A percentile compares a stretch with the other conserved stretches of the same genome.
Evolutionary conservation across 768 basidiomycete species (phyloP).

Genomic region (Boletus eberwhitei): DNA sequence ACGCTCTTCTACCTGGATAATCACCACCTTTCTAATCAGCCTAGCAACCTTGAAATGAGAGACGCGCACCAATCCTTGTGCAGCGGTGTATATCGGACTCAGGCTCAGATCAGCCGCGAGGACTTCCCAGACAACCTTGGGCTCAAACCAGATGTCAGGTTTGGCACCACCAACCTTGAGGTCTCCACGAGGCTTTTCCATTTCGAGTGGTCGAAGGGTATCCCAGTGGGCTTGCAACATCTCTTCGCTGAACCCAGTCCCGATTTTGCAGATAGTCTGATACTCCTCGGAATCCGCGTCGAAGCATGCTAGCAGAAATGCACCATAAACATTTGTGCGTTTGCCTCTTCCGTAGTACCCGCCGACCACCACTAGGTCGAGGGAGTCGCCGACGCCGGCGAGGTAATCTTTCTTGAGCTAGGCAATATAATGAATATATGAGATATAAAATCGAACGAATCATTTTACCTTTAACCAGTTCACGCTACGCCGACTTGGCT

Average conservation of each 20-base stretch:
- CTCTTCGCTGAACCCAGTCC: constrained; percentile 97
- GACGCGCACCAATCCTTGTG: constrained; percentile 74
- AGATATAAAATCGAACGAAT: not conserved
- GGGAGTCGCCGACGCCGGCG: constrained; percentile 92
- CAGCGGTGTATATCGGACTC: constrained; percentile 95
- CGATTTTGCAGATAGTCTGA: constrained; percentile 98
- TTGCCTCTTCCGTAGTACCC: constrained; percentile 98
- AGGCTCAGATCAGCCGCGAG: constrained; percentile 94
- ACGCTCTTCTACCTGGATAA: constrained; percentile 69
- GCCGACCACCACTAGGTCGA: constrained; percentile 97
- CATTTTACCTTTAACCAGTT: constrained; percentile 91
- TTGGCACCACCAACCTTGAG: constrained; percentile 90
- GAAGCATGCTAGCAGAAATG: constrained; percentile 96
- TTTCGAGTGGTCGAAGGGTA: constrained; percentile 76
- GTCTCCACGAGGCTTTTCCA: constrained; percentile 68
- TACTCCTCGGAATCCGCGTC: constrained; percentile 92
- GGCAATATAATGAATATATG: constrained; percentile 1
- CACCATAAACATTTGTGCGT: constrained; percentile 95
- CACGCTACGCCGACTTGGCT: constrained; percentile 91
- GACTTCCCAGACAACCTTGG: constrained; percentile 97
- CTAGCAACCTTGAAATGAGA: not conserved
- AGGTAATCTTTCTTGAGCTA: constrained; percentile 99
- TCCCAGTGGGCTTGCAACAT: constrained; percentile 76
- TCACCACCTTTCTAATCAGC: not conserved
- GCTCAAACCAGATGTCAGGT: constrained; percentile 98